Evolutionary conservation across 306 rosid species (phyloP).

Genomic region (Crotalaria pallida): DNA sequence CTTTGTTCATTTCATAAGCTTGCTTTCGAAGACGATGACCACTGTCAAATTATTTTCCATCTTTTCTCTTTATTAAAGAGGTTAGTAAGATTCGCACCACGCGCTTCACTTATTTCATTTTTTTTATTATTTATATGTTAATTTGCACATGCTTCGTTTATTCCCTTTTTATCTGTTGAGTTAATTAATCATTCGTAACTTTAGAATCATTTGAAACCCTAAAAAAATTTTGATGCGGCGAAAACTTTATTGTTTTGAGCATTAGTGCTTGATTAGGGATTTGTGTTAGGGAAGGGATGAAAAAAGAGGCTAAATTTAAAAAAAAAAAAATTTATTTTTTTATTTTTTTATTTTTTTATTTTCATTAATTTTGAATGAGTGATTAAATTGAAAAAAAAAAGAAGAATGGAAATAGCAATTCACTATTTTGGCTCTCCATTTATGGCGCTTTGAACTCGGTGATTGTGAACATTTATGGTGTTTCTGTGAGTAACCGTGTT

Average conservation of each 20-base stretch:
- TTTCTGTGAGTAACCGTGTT: too few species aligned
- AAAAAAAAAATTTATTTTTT: too few species aligned
- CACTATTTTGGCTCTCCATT: slow-evolving; percentile 6
- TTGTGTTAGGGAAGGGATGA: not conserved
- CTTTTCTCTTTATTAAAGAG: not conserved
- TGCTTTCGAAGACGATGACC: slow-evolving; percentile 7
- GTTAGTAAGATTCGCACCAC: slow-evolving; percentile 22
- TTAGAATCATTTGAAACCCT: slow-evolving; percentile 26
- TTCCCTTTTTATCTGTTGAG: not conserved
- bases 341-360: not conserved
- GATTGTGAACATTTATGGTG: not conserved
- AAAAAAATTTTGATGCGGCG: not conserved
- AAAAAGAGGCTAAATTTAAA: too few species aligned
- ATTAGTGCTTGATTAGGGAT: not conserved
- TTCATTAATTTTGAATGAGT: not conserved
- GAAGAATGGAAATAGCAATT: not conserved
- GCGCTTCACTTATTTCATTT: not conserved
- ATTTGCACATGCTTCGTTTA: not conserved
- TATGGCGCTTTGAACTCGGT: not conserved
- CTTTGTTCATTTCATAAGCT: not conserved
- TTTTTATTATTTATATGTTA: too few species aligned
- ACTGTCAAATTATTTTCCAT: not conserved
- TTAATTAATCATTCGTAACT: not conserved
- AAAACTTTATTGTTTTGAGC: not conserved
- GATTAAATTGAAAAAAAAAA: not conserved